Percentiles rank a stretch among this genome's conserved stretches.
Conservation (phyloP, 352 stramenopile genomes). For the Phytophthora crassamura region DNA sequence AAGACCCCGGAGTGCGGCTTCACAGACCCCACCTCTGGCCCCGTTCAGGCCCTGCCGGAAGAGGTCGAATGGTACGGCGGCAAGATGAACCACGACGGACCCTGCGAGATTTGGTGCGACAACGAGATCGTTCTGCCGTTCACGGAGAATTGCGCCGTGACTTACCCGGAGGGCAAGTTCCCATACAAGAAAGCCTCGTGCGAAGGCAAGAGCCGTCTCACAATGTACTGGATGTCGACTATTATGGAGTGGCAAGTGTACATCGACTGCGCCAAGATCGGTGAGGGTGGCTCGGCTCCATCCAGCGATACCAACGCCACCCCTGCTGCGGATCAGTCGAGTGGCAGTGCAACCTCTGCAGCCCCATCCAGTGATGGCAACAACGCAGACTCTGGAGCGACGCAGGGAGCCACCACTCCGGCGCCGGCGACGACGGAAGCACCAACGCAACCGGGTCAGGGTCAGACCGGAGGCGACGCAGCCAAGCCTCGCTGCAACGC, state of each 20-base stretch:
- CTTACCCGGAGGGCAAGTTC: conserved; percentile 35
- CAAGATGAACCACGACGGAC: too few relatives aligned
- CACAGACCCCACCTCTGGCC: conserved; percentile 29
- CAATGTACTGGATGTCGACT: conserved; percentile 49
- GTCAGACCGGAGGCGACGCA: too few relatives aligned
- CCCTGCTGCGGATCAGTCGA: not conserved
- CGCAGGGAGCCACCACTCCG: too few relatives aligned
- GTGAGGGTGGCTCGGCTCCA: conserved; percentile 15
- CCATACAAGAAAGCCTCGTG: conserved; percentile 43
- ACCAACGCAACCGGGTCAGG: too few relatives aligned
- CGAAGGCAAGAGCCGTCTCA: conserved; percentile 36
- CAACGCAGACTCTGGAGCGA: too few relatives aligned
- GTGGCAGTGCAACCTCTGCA: too few relatives aligned
- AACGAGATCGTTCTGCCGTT: conserved; percentile 50
- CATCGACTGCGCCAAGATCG: conserved; percentile 31
- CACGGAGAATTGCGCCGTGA: conserved; percentile 41
- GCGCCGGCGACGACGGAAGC: too few relatives aligned
- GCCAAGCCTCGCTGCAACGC: too few relatives aligned
- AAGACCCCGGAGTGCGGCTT: conserved; percentile 40
- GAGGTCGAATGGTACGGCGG: conserved; percentile 43
- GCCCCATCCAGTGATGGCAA: too few relatives aligned
- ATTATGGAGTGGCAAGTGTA: conserved; percentile 33
- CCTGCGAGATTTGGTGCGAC: conserved; percentile 53
- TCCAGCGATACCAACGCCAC: conserved; percentile 1
- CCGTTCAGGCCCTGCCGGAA: conserved; percentile 33